These are phyloP conservation scores for Glycine soja DNA, from an alignment of 306 rosid genomes.

Conservation along the genomic window DNA sequence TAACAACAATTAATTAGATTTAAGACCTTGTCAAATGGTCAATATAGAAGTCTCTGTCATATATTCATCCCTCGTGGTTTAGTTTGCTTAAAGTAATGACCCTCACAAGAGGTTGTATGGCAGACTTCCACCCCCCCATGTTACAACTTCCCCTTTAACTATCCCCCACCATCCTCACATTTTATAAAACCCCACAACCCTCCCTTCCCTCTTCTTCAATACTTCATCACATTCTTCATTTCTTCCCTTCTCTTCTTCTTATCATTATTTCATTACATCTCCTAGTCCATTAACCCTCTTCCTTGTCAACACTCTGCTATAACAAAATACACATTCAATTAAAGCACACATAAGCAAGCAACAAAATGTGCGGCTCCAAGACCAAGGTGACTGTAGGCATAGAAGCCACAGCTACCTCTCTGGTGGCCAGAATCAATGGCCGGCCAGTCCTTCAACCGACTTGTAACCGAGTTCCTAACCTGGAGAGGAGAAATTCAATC, in stretches of 20 bases:
- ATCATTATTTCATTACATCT: background rate
- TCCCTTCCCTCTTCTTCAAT: slow-evolving; percentile 52
- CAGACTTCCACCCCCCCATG: slow-evolving; percentile 87
- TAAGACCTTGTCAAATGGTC: slow-evolving; percentile 58
- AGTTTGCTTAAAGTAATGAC: slow-evolving; percentile 63
- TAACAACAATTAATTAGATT: slow-evolving; percentile 24
- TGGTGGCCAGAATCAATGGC: slow-evolving; percentile 68
- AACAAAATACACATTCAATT: too few species aligned
- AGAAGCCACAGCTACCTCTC: slow-evolving; percentile 45
- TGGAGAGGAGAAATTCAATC: slow-evolving; percentile 69
- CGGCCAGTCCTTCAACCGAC: slow-evolving; percentile 92
- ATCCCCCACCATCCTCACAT: slow-evolving; percentile 56
- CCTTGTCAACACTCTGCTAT: too few species aligned
- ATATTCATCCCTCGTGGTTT: slow-evolving; percentile 56
- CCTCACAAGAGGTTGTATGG: slow-evolving; percentile 69
- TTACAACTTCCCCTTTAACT: slow-evolving; percentile 56
- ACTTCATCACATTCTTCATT: slow-evolving; percentile 47
- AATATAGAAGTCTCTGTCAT: slow-evolving; percentile 52
- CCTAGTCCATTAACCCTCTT: background rate
- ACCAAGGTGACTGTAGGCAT: slow-evolving; percentile 67
- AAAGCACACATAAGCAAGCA: background rate
- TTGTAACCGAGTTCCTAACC: slow-evolving; percentile 73
- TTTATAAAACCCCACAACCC: slow-evolving; percentile 61
- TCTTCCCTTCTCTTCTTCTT: background rate
- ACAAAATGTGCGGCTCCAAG: slow-evolving; percentile 77